A percentile compares a stretch with the other conserved stretches of the same genome.
phyloP scores from a whole-genome alignment of 345 rosid species.

The Salix dunnii region DNA sequence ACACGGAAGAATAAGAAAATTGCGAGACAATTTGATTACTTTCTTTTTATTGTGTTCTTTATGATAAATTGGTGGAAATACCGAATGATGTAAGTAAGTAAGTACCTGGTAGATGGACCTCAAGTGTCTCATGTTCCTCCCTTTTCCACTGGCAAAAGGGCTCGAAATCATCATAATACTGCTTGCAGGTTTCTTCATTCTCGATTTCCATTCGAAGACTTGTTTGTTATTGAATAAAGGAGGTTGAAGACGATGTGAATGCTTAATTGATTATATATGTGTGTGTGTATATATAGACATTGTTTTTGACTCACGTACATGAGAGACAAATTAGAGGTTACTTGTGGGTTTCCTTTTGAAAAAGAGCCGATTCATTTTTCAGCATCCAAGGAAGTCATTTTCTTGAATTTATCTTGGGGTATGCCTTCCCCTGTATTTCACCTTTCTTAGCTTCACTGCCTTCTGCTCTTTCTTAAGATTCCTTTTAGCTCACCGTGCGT shows the following conservation, averaged over 20 bases:
- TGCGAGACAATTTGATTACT: not conserved
- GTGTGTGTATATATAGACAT: not conserved
- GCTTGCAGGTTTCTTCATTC: not conserved
- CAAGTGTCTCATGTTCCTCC: conserved; percentile 32
- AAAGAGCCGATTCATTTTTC: not conserved
- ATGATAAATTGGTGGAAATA: too few species aligned
- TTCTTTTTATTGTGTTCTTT: not conserved
- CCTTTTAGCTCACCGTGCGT: not conserved
- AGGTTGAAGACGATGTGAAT: not conserved
- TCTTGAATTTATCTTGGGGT: not conserved
- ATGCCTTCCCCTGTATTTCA: not conserved
- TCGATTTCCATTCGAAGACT: not conserved
- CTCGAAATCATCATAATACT: conserved; percentile 38
- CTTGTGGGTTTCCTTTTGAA: not conserved
- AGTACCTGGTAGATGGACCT: conserved; percentile 46
- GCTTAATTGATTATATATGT: not conserved
- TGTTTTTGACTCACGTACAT: not conserved
- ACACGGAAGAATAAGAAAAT: not conserved
- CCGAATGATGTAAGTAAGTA: not conserved
- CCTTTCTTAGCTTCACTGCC: not conserved
- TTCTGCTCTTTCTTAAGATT: not conserved
- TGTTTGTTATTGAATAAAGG: not conserved
- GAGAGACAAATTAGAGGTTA: not conserved
- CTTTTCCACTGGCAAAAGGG: conserved; percentile 44
- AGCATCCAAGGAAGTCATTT: not conserved